Base-by-base conservation (phyloP, 2,329 filamentous ascomycete species). In the Colletotrichum musae region DNA sequence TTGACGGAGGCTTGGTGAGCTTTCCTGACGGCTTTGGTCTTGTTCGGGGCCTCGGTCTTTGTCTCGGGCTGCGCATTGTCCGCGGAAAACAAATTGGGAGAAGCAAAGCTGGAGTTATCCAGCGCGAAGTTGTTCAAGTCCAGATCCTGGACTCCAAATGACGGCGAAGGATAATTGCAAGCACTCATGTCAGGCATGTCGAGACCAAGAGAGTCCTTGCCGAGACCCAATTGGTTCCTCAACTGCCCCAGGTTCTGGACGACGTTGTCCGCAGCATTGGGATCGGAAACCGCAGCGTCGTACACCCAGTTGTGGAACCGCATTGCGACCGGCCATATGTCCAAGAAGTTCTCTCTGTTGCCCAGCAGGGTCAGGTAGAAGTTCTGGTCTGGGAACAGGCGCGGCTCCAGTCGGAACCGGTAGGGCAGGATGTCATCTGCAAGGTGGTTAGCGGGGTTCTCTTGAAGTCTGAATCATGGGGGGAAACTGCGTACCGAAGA, bases 241-340 rank as follows among this genome's bases (percentile, higher is more conserved):
- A 28, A 15, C 13, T 21, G 52, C 5, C 28, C 3, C 4, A 63
- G 10, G 6, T 16, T 18, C 28, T 12, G 16, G 7, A 63, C 43
- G 5, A 21, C 41, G 1, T 39, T 13, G 6, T 64, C 60, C 2
- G 51, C 26, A 4, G 50, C 18, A 1, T 16, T 32, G 1, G 63
- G 56, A 7, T 24, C 18, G 15, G 16, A n/a, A 4, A 43, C 10
- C 2, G 43, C 64, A 6, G 61, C 16, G 10, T 28, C 21, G 13
- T 43, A 66, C 0, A 66, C 54, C 41, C 50, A 66, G 9, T n/a
- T 16, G 6, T 66, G 64, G 7, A 66, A 66, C 1, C 58, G 39
- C 1, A 5, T 4, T 3, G 59, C 50, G 3, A 66, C 36, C 0
- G 39, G 39, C 64, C 57, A 61, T 1, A 66, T 41, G 2, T 21